Percentiles rank a stretch among this genome's conserved stretches.
Evolutionary conservation across 78 protist species (phyloP).

Genomic region (Bodo saltans): DNA sequence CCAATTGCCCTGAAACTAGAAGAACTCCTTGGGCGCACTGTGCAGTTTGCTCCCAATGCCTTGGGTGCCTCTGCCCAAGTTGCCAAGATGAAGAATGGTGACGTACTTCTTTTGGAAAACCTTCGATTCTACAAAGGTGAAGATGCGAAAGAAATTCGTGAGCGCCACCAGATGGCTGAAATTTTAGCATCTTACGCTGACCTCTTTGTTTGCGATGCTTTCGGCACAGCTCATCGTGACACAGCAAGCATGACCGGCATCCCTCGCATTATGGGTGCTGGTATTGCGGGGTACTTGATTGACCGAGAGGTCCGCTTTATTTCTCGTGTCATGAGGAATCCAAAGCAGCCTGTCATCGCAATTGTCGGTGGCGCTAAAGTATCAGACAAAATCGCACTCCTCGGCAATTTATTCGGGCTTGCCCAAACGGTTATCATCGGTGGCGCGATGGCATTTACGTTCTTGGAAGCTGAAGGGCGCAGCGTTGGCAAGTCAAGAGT

Average conservation of each 20-base stretch:
- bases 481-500: neutral
- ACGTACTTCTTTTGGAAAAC: slow-evolving; percentile 88
- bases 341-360: slow-evolving; percentile 87
- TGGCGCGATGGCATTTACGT: slow-evolving; percentile 98
- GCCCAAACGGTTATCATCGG: slow-evolving; percentile 91
- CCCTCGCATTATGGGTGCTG: neutral
- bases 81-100: neutral
- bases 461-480: slow-evolving; percentile 63
- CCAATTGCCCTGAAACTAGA: slow-evolving; percentile 65
- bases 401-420: slow-evolving; percentile 82
- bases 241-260: slow-evolving; percentile 8
- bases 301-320: slow-evolving; percentile 91
- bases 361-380: slow-evolving; percentile 96
- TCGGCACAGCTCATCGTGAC: slow-evolving; percentile 99
- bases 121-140: slow-evolving; percentile 84
- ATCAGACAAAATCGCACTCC: slow-evolving; percentile 91
- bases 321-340: slow-evolving; percentile 72
- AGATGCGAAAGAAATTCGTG: neutral
- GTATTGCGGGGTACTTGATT: slow-evolving; percentile 89
- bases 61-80: neutral
- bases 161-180: neutral
- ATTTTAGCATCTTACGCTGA: slow-evolving; percentile 63
- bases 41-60: slow-evolving; percentile 61
- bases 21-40: slow-evolving; percentile 40
- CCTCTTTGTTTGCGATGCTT: slow-evolving; percentile 95